Conservation (phyloP, 495 filamentous ascomycete genomes). For the Lineolata rhizophorae region DNA sequence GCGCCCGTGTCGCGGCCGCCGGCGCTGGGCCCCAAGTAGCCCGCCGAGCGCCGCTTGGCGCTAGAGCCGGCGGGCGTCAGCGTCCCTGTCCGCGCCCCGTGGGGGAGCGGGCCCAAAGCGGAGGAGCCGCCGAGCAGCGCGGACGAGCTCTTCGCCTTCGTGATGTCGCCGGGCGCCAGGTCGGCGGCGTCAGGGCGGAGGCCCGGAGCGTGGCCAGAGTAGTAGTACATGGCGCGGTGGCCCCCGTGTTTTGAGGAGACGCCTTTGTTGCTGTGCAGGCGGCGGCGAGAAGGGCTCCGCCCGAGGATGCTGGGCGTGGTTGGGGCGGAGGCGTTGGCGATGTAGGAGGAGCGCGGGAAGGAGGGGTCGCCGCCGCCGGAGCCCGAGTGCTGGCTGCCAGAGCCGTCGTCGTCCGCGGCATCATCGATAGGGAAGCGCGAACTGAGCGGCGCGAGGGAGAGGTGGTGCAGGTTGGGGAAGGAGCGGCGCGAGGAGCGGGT, state of each 20-base stretch:
- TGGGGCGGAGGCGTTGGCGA: conserved; percentile 17
- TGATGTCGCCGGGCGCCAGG: conserved; percentile 3
- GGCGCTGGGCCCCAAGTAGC: conserved; percentile 5
- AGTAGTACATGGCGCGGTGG: conserved; percentile 8
- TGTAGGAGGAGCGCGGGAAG: conserved; percentile 15
- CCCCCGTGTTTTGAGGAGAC: conserved; percentile 8
- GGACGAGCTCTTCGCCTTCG: conserved; percentile 17
- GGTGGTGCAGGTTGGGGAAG: conserved; percentile 18
- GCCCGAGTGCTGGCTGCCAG: conserved; percentile 3
- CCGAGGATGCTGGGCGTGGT: conserved; percentile 19
- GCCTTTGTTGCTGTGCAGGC: conserved; percentile 7
- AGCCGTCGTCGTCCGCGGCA: conserved; percentile 5
- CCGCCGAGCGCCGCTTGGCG: conserved; percentile 6
- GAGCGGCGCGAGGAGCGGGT: conserved; percentile 16
- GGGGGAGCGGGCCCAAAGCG: conserved; percentile 4
- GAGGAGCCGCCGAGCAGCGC: conserved; percentile 10
- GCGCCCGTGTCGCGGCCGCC: conserved; percentile 1
- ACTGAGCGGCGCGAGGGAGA: conserved; percentile 20
- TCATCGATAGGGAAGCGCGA: conserved; percentile 12
- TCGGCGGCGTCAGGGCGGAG: conserved; percentile 1
- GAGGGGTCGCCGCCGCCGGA: neutral
- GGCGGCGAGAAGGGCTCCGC: conserved; percentile 13
- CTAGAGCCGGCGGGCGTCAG: neutral
- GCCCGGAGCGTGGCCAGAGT: conserved; percentile 12
- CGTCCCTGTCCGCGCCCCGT: neutral